A percentile compares a stretch with the other conserved stretches of the same genome.
phyloP scores from a whole-genome alignment of 805 yeast species.

The Ogataea parapolymorpha region DNA sequence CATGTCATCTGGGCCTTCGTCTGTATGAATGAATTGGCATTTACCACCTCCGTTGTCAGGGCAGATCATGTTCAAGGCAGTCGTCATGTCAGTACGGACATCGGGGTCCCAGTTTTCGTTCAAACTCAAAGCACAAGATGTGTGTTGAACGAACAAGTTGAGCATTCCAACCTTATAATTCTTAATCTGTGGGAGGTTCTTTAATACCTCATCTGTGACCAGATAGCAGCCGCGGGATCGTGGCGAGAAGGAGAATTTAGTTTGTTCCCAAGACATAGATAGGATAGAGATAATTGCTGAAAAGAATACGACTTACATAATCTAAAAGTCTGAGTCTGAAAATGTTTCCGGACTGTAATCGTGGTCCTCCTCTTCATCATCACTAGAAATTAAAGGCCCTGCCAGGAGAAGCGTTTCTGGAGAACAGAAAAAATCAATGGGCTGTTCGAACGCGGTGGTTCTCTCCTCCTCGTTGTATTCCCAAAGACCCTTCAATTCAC shows the following conservation, averaged over 20 bases:
- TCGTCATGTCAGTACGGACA: constrained; percentile 66
- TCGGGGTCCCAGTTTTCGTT: constrained; percentile 82
- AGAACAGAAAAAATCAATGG: constrained; percentile 21
- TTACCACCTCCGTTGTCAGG: constrained; percentile 57
- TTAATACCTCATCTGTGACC: constrained; percentile 61
- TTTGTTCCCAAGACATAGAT: constrained; percentile 53
- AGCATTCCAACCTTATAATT: constrained; percentile 60
- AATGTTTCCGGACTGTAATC: constrained; percentile 16
- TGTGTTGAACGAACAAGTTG: constrained; percentile 70
- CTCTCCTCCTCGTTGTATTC: constrained; percentile 32
- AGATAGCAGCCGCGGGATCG: constrained; percentile 67
- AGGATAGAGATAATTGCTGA: constrained; percentile 1
- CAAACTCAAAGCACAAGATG: constrained; percentile 72
- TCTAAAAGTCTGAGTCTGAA: constrained; percentile 6
- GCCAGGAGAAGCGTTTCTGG: constrained; percentile 25
- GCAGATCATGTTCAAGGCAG: constrained; percentile 58
- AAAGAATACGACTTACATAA: constrained; percentile 2
- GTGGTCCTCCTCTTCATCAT: constrained; percentile 25
- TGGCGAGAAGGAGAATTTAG: constrained; percentile 50
- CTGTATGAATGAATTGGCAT: constrained; percentile 52
- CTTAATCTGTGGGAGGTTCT: constrained; percentile 55
- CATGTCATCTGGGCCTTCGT: constrained; percentile 84
- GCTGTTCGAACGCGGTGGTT: constrained; percentile 10
- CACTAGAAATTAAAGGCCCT: constrained; percentile 22
- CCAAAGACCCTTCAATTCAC: constrained; percentile 43